phyloP scores from a whole-genome alignment of 345 rosid species.

The Rhodamnia rubescens region DNA sequence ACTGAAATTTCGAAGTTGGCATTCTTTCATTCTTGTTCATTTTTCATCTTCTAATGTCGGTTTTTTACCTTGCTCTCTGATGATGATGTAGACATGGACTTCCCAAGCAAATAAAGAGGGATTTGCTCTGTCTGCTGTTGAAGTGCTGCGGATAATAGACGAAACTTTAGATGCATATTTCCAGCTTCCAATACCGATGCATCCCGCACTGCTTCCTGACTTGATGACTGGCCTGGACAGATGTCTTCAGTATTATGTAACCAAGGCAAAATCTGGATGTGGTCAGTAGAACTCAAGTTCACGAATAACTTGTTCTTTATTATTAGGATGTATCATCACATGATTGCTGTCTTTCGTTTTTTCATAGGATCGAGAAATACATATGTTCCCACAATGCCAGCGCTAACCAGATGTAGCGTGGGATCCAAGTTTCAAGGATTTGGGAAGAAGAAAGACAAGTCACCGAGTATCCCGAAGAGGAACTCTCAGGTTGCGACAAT shows the following conservation, averaged over 20 bases:
- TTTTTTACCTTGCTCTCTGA: neutral
- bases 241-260: constrained; percentile 77
- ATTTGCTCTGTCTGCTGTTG: constrained; percentile 72
- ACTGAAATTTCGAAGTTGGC: neutral
- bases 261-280: constrained; percentile 85
- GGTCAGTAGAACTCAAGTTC: constrained; percentile 36
- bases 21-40: neutral
- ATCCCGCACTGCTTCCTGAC: constrained; percentile 82
- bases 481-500: constrained; percentile 59
- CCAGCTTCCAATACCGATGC: constrained; percentile 93
- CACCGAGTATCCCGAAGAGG: constrained; percentile 49
- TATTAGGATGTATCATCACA: neutral
- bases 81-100: constrained; percentile 56
- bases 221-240: constrained; percentile 78
- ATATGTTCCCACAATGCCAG: constrained; percentile 91
- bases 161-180: constrained; percentile 86
- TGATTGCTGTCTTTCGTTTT: neutral
- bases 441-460: constrained; percentile 93
- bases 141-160: constrained; percentile 66
- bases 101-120: constrained; percentile 58
- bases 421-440: constrained; percentile 86
- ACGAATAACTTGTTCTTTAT: constrained; percentile 1
- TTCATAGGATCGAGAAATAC: constrained; percentile 59
- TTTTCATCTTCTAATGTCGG: neutral
- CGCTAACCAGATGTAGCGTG: constrained; percentile 67